Evolutionary conservation across 2,329 filamentous ascomycete species (phyloP).

Genomic region (Westerdykella aurantiaca): DNA sequence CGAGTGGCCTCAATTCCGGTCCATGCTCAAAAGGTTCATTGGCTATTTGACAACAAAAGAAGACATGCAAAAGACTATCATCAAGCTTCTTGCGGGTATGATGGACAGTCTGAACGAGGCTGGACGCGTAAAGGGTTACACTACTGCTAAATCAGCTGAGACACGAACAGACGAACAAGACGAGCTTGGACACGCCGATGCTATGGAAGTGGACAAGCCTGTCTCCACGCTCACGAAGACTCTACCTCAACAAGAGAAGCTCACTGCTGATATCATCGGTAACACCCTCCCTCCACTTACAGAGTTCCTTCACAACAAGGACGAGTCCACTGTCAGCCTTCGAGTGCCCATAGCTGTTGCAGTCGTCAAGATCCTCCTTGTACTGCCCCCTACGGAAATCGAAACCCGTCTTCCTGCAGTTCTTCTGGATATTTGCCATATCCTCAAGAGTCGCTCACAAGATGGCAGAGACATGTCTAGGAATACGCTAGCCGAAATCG

Average conservation of each 20-base stretch:
- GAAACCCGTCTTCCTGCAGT: conserved; percentile 72
- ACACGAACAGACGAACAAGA: conserved; percentile 4
- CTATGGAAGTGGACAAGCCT: conserved; percentile 15
- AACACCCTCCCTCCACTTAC: conserved; percentile 73
- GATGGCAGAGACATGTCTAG: conserved; percentile 88
- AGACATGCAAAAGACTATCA: conserved; percentile 77
- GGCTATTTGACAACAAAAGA: conserved; percentile 74
- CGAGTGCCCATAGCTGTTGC: conserved; percentile 87
- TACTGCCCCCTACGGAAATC: conserved; percentile 69
- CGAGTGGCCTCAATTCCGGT: conserved; percentile 86
- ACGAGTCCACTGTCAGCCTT: conserved; percentile 88
- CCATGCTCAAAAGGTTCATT: conserved; percentile 76
- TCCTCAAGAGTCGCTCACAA: conserved; percentile 80
- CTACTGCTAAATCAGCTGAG: conserved; percentile 15
- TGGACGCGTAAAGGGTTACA: conserved; percentile 33
- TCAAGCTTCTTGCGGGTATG: conserved; percentile 73
- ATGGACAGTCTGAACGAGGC: conserved; percentile 67
- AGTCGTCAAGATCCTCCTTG: conserved; percentile 76
- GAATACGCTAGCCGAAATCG: conserved; percentile 79
- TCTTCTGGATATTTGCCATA: conserved; percentile 86
- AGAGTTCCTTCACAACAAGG: conserved; percentile 87
- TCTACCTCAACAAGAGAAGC: conserved; percentile 61
- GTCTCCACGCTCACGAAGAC: conserved; percentile 52
- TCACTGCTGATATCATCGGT: conserved; percentile 65
- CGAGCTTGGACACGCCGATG: conserved; percentile 42